Evolutionary conservation across 805 yeast genomes (phyloP), one percentile per base, ranked within the genome.

Genomic region (Yarrowia divulgata): DNA sequence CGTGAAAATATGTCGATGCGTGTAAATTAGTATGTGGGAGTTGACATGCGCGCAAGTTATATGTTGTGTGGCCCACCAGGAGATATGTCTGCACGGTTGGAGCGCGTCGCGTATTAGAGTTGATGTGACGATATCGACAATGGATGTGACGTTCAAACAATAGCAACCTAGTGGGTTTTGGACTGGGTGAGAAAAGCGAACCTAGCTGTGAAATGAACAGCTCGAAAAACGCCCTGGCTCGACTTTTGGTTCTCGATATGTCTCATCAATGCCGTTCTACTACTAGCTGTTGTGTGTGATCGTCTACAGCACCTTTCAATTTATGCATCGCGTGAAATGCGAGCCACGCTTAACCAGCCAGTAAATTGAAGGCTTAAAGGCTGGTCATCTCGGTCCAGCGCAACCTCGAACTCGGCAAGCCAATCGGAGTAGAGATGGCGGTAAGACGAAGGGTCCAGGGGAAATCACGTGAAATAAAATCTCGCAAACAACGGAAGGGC

Each of bases 61-160:
- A 60, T 60, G 66, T 60, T 60, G 52, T 60, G 66, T 60, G 66
- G 66, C 66, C 66, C 66, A 60, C 66, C 66, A 45, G 66, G 66
- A 60, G 66, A 42, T 40, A 43, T 43, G 40, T 43, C 66, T 60
- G 66, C 66, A 45, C 46, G 66, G 40, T 43, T 60, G 52, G 32
- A 43, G 52, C 66, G 66, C 66, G 66, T 60, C 66, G 66, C 66
- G 66, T 45, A 60, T 60, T 60, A 60, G 35, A 45, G 66, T 60
- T 60, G 52, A 34, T 32, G 50, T 43, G 52, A 60, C 66, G 52
- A 60, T 60, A 43, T 35, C 34, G 66, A 45, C 42, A 19, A 60
- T 54, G 60, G 45, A 23, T 39, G 58, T 52, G 43, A 19, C 34
- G 35, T 54, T 37, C 13, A 16, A 12, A 37, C 45, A 54, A 54